Conservation (phyloP, 2,329 filamentous ascomycete species). For the Colletotrichum tabaci region DNA sequence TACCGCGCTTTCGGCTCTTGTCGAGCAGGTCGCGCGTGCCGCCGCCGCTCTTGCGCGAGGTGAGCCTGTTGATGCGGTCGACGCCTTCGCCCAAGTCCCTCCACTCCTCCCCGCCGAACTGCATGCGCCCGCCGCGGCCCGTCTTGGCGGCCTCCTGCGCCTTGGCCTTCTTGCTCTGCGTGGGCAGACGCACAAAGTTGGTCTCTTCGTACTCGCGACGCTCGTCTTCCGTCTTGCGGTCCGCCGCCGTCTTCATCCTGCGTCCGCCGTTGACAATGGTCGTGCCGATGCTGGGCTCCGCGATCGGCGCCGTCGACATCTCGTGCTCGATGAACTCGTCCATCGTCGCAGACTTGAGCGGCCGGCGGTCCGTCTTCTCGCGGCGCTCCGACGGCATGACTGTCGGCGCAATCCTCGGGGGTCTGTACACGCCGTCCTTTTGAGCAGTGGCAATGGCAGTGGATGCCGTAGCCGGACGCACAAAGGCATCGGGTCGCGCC, state of each 20-base stretch:
- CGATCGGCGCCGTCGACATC: constrained; percentile 83
- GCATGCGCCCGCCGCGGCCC: constrained; percentile 71
- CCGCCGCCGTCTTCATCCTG: constrained; percentile 81
- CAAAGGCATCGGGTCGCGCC: constrained; percentile 54
- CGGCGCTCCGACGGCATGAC: constrained; percentile 82
- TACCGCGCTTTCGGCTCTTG: constrained; percentile 86
- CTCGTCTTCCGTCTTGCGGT: constrained; percentile 85
- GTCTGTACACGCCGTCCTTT: constrained; percentile 82
- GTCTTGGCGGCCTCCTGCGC: constrained; percentile 73
- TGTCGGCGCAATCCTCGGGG: constrained; percentile 89
- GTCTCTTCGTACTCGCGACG: constrained; percentile 89
- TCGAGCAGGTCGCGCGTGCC: constrained; percentile 77
- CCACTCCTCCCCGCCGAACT: constrained; percentile 93
- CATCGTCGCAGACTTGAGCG: constrained; percentile 84
- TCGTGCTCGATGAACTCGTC: constrained; percentile 94
- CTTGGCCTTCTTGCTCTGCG: constrained; percentile 88
- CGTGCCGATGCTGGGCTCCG: constrained; percentile 91
- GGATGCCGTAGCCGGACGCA: constrained; percentile 51
- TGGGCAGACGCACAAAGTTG: constrained; percentile 91
- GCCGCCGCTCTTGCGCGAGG: constrained; percentile 74
- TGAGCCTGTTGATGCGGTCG: constrained; percentile 88
- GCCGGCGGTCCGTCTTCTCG: constrained; percentile 73
- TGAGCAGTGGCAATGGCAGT: constrained; percentile 51
- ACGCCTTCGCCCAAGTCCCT: constrained; percentile 86
- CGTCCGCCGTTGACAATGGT: constrained; percentile 87